Conservation (phyloP, 306 rosid species). For the Parietaria judaica region DNA sequence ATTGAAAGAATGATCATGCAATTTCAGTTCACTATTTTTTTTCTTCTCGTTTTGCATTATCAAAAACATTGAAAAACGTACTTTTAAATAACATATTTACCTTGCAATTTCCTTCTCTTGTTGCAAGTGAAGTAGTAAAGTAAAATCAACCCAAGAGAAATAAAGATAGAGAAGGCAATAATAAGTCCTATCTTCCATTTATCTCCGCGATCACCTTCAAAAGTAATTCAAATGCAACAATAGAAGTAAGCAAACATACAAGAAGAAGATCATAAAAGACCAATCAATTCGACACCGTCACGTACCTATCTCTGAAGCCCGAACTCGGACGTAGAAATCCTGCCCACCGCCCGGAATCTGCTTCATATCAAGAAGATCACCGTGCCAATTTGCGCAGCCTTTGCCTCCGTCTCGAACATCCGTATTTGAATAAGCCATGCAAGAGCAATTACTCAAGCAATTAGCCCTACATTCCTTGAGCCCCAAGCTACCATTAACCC, state of each 20-base stretch:
- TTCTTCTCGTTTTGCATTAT: neutral
- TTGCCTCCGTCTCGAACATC: conserved; percentile 48
- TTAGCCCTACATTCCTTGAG: conserved; percentile 36
- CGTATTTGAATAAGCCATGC: conserved; percentile 46
- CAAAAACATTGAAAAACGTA: neutral
- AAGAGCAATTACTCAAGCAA: conserved; percentile 57
- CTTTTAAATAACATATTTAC: neutral
- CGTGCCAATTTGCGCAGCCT: conserved; percentile 68
- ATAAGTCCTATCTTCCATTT: conserved; percentile 24
- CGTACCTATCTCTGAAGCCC: conserved; percentile 55
- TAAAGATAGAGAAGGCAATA: conserved; percentile 6
- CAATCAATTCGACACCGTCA: neutral
- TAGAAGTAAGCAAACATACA: neutral
- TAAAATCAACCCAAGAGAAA: conserved; percentile 17
- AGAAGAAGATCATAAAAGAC: neutral
- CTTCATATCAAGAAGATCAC: conserved; percentile 42
- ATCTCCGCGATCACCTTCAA: conserved; percentile 8
- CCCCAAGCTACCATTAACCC: conserved; percentile 32
- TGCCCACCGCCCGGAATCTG: conserved; percentile 23
- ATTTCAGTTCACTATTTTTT: too few relatives aligned
- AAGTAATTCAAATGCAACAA: neutral
- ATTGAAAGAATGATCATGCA: neutral
- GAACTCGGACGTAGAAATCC: conserved; percentile 38
- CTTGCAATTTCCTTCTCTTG: conserved; percentile 16
- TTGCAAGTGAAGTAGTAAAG: conserved; percentile 19